Base-by-base conservation (phyloP, 1,284 basidiomycete genomes). In the Melampsora americana region DNA sequence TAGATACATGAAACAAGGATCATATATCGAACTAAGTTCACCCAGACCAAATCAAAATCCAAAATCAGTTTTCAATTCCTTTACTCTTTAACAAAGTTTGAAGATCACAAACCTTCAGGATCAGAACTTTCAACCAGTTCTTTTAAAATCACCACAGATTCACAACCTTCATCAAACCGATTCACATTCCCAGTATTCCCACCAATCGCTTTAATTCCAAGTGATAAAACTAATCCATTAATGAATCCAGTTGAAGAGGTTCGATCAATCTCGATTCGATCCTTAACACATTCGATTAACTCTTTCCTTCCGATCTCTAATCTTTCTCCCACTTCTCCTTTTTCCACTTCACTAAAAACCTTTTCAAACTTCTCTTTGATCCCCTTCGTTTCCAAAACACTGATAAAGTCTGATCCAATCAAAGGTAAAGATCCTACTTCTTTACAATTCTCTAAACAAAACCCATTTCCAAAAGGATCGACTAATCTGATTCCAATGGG, bases 151-250 rank as follows among this genome's bases (percentile, higher is more conserved):
- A 90, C 88, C 46, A 92, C 90, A 65, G 92, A 92, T 23, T 39
- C 53, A 42, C 48, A 56, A 14, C 30, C 60, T 20, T 90, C 82
- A 76, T 91, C 87, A 83, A 95, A 95, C 77, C 91, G 86, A 18
- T 90, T 88, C 28, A 91, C 91, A 80, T 89, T 91, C 81, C 89
- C 86, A 4, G 90, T 89, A 81, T 92, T 92, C 50, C 90, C 89
- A 83, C 90, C 90, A 72, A 95, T 90, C 35, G 92, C 91, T 18
- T 91, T 91, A 14, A 93, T 90, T 56, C 94, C 94, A 74, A 95
- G 89, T 84, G 95, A 97, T 87, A 98, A 91, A 79, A 98, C 93
- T 79, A 97, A 86, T 20, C 93, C 90, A 82, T 97, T 97, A 82
- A 98, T 88, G 79, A 96, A 85, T 5, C 91, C 87, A 60, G 93